Evolutionary conservation across 2,329 filamentous ascomycete genomes (phyloP).

Genomic region (Chaetomiaceae sp.): DNA sequence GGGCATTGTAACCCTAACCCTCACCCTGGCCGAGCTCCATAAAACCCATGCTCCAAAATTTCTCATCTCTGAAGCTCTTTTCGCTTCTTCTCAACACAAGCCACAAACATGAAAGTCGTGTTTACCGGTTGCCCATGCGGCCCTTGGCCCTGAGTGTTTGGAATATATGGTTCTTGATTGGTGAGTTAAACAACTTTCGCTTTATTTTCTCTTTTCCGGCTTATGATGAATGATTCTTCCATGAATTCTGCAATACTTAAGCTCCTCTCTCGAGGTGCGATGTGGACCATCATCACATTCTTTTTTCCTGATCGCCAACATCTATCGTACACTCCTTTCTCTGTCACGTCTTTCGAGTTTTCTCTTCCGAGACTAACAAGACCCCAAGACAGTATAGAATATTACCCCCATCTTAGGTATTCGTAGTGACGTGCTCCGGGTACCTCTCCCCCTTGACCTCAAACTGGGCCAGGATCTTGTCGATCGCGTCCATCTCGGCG

Average conservation of each 20-base stretch:
- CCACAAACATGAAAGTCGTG: no score
- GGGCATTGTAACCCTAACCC: conserved; percentile 7
- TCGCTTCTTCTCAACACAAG: not conserved
- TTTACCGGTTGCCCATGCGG: no score
- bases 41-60: not conserved
- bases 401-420: conserved; percentile 13
- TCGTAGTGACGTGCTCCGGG: conserved; percentile 18
- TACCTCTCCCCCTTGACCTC: conserved; percentile 47
- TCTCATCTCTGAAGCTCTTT: not conserved
- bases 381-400: no score
- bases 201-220: not conserved
- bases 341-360: no score
- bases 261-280: conserved; percentile 13
- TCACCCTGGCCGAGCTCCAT: not conserved
- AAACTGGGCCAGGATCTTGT: conserved; percentile 44
- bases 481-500: conserved; percentile 48
- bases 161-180: no score
- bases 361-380: no score
- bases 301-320: conserved; percentile 15
- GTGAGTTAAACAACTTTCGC: no score
- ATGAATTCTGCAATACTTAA: conserved; percentile 50
- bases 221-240: conserved; percentile 30
- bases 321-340: not conserved
- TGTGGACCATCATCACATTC: conserved; percentile 25
- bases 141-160: no score